A percentile compares a stretch with the other conserved stretches of the same genome.
Evolutionary conservation across 2,329 filamentous ascomycete genomes (phyloP).

Genomic region (Aspergillus nomiae): DNA sequence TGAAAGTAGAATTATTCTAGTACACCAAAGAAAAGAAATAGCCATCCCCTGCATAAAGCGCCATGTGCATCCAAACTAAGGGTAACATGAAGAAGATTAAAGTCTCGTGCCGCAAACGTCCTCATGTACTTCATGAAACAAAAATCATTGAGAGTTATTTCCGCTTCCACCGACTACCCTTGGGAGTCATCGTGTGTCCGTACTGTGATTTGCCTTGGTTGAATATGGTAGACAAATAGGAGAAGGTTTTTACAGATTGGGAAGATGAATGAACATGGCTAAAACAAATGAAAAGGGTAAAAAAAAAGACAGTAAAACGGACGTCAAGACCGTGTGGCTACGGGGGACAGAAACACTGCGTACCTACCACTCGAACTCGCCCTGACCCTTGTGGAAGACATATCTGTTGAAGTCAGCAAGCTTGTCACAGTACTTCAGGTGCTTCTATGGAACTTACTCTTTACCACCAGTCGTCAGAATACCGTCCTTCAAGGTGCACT

Average conservation of each 20-base stretch:
- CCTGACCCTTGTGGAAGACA: conserved; percentile 95
- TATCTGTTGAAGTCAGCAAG: conserved; percentile 57
- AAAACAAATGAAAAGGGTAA: background rate
- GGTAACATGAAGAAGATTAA: conserved; percentile 10
- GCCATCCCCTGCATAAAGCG: conserved; percentile 26
- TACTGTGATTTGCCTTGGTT: background rate
- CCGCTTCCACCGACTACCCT: conserved; percentile 8
- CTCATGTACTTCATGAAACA: conserved; percentile 10
- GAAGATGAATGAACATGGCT: conserved; percentile 1
- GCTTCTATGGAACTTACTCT: conserved; percentile 60
- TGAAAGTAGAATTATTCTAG: conserved; percentile 24
- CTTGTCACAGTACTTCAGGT: background rate
- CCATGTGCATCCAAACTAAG: conserved; percentile 22
- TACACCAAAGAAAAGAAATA: conserved; percentile 22
- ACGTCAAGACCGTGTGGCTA: background rate
- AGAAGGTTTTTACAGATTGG: conserved; percentile 13
- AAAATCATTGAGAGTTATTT: conserved; percentile 4
- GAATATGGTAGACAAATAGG: background rate
- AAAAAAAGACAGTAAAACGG: background rate
- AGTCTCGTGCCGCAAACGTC: conserved; percentile 10
- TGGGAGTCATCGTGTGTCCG: background rate
- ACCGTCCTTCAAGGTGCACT: conserved; percentile 97
- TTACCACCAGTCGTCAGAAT: conserved; percentile 90
- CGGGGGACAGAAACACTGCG: background rate
- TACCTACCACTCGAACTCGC: conserved; percentile 93